phyloP scores from a whole-genome alignment of 768 basidiomycete genomes.

The Sistotremastrum suecicum region DNA sequence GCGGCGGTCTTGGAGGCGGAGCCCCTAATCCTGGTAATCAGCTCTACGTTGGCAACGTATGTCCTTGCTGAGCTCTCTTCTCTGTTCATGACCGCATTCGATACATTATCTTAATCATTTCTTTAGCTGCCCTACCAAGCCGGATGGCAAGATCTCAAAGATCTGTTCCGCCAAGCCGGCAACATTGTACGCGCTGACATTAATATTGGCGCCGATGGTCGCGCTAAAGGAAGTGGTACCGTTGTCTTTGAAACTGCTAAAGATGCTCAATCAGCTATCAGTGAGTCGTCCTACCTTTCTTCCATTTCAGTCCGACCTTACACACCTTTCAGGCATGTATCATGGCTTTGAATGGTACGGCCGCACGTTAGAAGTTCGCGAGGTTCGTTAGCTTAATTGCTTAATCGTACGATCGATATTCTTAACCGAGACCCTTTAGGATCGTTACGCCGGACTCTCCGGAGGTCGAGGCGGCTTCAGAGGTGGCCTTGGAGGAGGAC shows the following conservation, averaged over 20 bases:
- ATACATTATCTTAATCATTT: slow-evolving; percentile 2
- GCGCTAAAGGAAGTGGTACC: slow-evolving; percentile 94
- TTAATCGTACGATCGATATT: not conserved
- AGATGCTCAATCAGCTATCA: slow-evolving; percentile 85
- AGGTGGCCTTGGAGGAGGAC: slow-evolving; percentile 17
- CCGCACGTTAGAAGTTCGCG: slow-evolving; percentile 86
- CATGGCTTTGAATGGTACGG: slow-evolving; percentile 98
- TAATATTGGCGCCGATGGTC: slow-evolving; percentile 83
- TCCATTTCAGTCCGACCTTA: not conserved
- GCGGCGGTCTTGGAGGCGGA: slow-evolving; percentile 4
- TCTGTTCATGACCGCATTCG: not conserved
- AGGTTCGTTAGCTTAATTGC: slow-evolving; percentile 33
- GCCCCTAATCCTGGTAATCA: slow-evolving; percentile 68
- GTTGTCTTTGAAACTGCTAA: slow-evolving; percentile 88
- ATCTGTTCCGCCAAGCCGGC: slow-evolving; percentile 90
- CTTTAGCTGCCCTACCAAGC: slow-evolving; percentile 83
- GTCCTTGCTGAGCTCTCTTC: not conserved
- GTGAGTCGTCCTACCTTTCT: slow-evolving; percentile 31
- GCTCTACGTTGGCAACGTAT: slow-evolving; percentile 83
- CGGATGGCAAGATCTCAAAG: slow-evolving; percentile 98
- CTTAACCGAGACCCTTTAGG: slow-evolving; percentile 25
- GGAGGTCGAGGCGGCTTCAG: slow-evolving; percentile 37
- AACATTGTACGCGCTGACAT: slow-evolving; percentile 94
- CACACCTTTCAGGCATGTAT: slow-evolving; percentile 60
- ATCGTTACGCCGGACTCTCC: slow-evolving; percentile 77